These are phyloP conservation scores for Ceratobasidium sp. DNA, from an alignment of 1,284 basidiomycete genomes.

Conservation along the genomic window DNA sequence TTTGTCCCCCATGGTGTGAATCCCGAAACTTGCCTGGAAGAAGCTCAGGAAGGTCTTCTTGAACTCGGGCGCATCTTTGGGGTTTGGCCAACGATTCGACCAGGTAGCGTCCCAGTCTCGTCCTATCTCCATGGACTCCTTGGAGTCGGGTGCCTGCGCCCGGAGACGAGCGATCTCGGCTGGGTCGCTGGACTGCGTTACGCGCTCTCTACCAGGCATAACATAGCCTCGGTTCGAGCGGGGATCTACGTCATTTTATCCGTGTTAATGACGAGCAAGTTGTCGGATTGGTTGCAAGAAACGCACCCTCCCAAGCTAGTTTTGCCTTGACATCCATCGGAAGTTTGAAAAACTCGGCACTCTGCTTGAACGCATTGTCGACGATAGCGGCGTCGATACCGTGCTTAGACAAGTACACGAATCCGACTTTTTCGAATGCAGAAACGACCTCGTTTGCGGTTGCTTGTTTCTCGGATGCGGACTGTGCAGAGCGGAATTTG, in stretches of 20 bases:
- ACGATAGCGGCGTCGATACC: constrained; percentile 67
- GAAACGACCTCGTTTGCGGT: constrained; percentile 76
- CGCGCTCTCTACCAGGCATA: constrained; percentile 78
- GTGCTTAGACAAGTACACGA: constrained; percentile 76
- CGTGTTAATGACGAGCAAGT: neutral
- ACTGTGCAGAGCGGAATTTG: constrained; percentile 65
- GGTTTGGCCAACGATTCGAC: constrained; percentile 78
- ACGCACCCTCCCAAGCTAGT: constrained; percentile 69
- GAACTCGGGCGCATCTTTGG: constrained; percentile 70
- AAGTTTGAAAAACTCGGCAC: constrained; percentile 76
- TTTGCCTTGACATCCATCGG: constrained; percentile 70
- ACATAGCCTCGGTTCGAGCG: constrained; percentile 87
- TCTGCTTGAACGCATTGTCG: constrained; percentile 69
- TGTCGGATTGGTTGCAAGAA: neutral
- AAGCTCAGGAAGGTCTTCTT: constrained; percentile 77
- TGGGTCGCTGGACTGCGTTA: constrained; percentile 74
- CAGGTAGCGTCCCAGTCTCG: constrained; percentile 60
- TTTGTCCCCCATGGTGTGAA: neutral
- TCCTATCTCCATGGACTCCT: constrained; percentile 85
- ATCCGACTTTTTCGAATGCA: constrained; percentile 73
- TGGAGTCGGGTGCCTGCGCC: constrained; percentile 64
- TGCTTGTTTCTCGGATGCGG: constrained; percentile 61
- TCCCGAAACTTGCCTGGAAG: constrained; percentile 62
- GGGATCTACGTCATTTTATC: constrained; percentile 60
- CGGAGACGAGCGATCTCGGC: constrained; percentile 80